Evolutionary conservation across 495 filamentous ascomycete species (phyloP).

Genomic region (Podospora anserina): DNA sequence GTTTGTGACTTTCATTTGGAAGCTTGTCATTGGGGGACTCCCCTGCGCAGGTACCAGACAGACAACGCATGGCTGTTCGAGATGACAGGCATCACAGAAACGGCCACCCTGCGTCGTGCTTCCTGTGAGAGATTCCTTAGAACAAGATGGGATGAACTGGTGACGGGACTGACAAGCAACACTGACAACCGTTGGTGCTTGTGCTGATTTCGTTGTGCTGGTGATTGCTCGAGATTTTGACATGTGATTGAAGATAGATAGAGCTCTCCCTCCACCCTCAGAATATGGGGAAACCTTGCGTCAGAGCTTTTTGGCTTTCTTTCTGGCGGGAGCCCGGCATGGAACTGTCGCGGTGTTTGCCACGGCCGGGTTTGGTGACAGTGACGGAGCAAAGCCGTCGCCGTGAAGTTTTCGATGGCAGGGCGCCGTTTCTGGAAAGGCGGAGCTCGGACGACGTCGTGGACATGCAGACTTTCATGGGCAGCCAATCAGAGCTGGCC

Average conservation of each 20-base stretch:
- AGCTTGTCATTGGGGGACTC: background rate
- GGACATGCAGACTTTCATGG: constrained; percentile 8
- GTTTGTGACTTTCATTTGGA: background rate
- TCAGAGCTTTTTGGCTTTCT: constrained; percentile 1
- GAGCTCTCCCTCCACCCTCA: background rate
- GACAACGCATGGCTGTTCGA: background rate
- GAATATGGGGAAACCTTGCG: constrained; percentile 6
- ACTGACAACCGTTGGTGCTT: no score
- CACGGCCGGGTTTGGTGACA: background rate
- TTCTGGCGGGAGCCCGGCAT: background rate
- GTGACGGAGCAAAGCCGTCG: background rate
- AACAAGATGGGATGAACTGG: background rate
- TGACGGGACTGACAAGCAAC: no score
- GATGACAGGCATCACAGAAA: background rate
- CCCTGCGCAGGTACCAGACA: background rate
- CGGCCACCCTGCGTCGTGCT: background rate
- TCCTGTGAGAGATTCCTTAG: background rate
- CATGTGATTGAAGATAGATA: background rate
- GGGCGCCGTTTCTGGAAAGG: constrained; percentile 1
- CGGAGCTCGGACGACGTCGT: background rate
- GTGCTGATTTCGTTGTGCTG: background rate
- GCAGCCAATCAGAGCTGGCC: constrained; percentile 15
- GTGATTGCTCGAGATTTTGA: background rate
- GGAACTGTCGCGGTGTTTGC: background rate
- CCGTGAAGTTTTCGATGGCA: background rate